A percentile compares a stretch with the other conserved stretches of the same genome.
Evolutionary conservation across 1,284 basidiomycete species (phyloP).

Genomic region (Volvariella volvacea): DNA sequence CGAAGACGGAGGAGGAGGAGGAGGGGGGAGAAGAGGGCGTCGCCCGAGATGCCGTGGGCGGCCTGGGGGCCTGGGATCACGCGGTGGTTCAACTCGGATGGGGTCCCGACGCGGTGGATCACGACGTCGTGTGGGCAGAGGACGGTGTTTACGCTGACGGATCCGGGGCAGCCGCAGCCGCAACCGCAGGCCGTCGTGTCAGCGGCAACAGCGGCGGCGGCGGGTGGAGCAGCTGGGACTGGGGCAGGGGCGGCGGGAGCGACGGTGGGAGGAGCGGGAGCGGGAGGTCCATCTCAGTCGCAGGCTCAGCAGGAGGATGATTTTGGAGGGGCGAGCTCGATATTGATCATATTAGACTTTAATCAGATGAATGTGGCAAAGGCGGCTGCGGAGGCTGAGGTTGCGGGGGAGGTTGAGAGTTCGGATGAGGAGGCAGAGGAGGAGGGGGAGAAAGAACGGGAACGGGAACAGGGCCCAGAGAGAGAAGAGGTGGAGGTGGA

Average conservation of each 20-base stretch:
- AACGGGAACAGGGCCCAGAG: neutral
- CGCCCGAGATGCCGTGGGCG: slow-evolving; percentile 24
- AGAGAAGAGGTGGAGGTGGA: neutral
- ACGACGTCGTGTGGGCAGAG: slow-evolving; percentile 43
- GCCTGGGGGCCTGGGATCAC: slow-evolving; percentile 35
- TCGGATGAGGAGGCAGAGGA: slow-evolving; percentile 2
- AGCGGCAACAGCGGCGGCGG: slow-evolving; percentile 11
- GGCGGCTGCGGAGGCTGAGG: neutral
- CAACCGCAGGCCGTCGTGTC: slow-evolving; percentile 17
- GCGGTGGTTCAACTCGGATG: slow-evolving; percentile 34
- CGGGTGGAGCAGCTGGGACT: slow-evolving; percentile 2
- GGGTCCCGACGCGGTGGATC: slow-evolving; percentile 37
- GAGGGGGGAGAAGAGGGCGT: slow-evolving; percentile 10
- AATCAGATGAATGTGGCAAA: neutral
- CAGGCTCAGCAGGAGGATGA: neutral
- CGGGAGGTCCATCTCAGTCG: slow-evolving; percentile 1
- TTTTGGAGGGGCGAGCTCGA: no score
- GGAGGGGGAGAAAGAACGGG: neutral
- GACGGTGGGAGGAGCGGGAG: slow-evolving; percentile 1
- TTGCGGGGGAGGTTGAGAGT: slow-evolving; percentile 2
- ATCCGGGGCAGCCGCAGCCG: slow-evolving; percentile 9
- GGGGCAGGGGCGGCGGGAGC: slow-evolving; percentile 7
- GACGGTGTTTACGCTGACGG: slow-evolving; percentile 19
- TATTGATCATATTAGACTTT: no score
- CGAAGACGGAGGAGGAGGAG: slow-evolving; percentile 29